Evolutionary conservation across 441 rosid species (phyloP).

Genomic region (Gossypium davidsonii): DNA sequence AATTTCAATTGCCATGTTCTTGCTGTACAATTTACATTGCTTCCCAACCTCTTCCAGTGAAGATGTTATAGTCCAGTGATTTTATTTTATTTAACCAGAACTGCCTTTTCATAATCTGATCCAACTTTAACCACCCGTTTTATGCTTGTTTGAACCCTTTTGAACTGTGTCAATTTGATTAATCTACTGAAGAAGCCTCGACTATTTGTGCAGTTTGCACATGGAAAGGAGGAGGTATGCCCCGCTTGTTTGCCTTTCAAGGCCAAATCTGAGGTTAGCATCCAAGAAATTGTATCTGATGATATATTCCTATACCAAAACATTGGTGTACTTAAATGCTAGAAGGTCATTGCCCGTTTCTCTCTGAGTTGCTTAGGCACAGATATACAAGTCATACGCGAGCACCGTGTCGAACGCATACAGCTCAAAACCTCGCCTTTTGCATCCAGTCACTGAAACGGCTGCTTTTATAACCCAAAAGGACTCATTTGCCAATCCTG

Average conservation of each 20-base stretch:
- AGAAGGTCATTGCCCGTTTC: slow-evolving; percentile 3
- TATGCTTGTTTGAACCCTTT: background rate
- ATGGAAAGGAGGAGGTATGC: slow-evolving; percentile 38
- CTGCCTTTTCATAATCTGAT: background rate
- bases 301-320: background rate
- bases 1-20: slow-evolving; percentile 6
- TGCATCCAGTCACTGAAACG: slow-evolving; percentile 16
- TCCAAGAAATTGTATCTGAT: background rate
- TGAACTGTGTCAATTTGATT: background rate
- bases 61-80: background rate
- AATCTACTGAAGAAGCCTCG: background rate
- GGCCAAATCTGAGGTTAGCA: slow-evolving; percentile 35
- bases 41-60: background rate
- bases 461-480: slow-evolving; percentile 8
- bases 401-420: slow-evolving; percentile 17
- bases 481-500: slow-evolving; percentile 12
- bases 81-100: background rate
- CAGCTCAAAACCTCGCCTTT: slow-evolving; percentile 23
- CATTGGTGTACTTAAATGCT: background rate
- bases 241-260: slow-evolving; percentile 22
- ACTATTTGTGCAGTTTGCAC: slow-evolving; percentile 32
- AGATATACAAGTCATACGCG: slow-evolving; percentile 19
- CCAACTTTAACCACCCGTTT: background rate
- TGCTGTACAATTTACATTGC: slow-evolving; percentile 4
- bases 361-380: slow-evolving; percentile 16